Conservation (phyloP, 2,329 filamentous ascomycete genomes). For the Colletotrichum karsti region DNA sequence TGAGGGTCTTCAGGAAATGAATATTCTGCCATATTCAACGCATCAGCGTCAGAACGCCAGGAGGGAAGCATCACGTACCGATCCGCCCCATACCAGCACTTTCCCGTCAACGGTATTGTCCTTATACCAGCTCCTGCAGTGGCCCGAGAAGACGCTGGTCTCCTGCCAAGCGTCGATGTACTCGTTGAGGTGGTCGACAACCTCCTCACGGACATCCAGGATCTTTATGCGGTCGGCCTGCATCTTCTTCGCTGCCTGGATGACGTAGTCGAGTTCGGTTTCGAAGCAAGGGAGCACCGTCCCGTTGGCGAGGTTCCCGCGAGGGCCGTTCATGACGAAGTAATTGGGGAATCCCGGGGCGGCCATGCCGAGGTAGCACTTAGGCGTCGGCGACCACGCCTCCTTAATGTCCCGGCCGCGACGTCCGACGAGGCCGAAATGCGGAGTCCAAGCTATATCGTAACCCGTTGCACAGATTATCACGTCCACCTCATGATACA, state of each 20-base stretch:
- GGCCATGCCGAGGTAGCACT: background rate
- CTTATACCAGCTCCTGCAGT: background rate
- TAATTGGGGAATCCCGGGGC: background rate
- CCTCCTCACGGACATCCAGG: accelerated
- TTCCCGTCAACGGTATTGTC: background rate
- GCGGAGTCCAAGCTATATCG: background rate
- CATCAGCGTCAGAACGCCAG: no score
- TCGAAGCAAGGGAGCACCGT: background rate
- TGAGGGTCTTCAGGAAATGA: no score
- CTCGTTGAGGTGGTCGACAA: background rate
- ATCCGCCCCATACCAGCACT: no score
- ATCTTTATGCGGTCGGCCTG: background rate
- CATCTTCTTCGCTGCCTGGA: background rate
- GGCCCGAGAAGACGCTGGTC: background rate
- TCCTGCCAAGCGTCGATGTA: background rate
- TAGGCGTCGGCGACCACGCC: background rate
- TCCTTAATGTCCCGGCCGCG: background rate
- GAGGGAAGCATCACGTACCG: no score
- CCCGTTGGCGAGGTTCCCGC: background rate
- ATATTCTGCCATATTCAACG: no score
- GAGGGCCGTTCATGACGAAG: background rate
- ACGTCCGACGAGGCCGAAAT: background rate
- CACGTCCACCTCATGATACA: background rate
- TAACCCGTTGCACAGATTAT: background rate
- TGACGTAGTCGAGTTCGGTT: background rate